Evolutionary conservation across 2,329 filamentous ascomycete species (phyloP).

Genomic region (Dothideomycetes sp.): DNA sequence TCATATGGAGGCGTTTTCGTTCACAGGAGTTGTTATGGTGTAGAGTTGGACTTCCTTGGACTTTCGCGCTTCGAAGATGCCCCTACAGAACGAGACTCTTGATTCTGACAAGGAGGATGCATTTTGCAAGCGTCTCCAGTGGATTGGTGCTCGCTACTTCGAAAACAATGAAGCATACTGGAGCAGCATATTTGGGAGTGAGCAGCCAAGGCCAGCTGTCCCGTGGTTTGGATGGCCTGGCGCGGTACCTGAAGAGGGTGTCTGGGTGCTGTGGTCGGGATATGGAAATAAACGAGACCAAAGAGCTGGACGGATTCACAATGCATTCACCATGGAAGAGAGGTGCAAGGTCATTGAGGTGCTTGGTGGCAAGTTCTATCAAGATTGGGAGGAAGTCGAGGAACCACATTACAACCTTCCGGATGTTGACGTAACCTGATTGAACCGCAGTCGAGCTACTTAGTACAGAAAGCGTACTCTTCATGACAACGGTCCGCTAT

Average conservation of each 20-base stretch:
- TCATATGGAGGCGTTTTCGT: neutral
- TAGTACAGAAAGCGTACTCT: too few relatives aligned
- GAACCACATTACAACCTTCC: too few relatives aligned
- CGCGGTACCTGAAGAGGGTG: neutral
- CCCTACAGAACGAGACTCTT: neutral
- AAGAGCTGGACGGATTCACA: neutral
- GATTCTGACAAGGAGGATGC: neutral
- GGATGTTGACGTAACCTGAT: too few relatives aligned
- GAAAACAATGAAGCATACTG: neutral
- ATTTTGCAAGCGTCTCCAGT: neutral
- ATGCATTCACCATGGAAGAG: neutral
- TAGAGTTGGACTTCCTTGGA: neutral
- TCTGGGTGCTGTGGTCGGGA: neutral
- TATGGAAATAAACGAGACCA: neutral
- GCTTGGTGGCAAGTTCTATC: neutral
- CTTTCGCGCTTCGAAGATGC: neutral
- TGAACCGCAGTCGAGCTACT: too few relatives aligned
- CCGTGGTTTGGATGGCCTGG: neutral
- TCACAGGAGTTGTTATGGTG: neutral
- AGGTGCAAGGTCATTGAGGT: neutral
- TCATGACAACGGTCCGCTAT: too few relatives aligned
- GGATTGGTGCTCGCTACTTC: neutral
- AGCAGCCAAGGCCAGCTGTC: neutral
- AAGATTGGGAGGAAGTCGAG: slow-evolving; percentile 1
- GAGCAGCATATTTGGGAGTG: too few relatives aligned